Evolutionary conservation across 371 early-diverging fungal genomes (phyloP).

Genomic region (Mortierella sp.): DNA sequence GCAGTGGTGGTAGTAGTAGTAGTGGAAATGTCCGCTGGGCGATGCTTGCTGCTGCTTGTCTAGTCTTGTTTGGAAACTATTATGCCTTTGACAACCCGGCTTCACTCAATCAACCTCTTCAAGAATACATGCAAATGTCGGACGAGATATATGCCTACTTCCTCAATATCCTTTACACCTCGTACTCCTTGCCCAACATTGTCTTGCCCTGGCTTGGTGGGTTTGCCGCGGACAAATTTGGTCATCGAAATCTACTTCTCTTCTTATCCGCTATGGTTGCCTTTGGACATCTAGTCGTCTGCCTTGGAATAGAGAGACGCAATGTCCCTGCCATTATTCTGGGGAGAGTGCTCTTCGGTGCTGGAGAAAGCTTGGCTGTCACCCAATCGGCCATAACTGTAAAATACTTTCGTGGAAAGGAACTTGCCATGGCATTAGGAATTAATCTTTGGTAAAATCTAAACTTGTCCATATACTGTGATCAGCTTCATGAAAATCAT

Average conservation of each 20-base stretch:
- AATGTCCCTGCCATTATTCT: slow-evolving; percentile 56
- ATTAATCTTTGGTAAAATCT: slow-evolving; percentile 54
- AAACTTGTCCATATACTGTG: not conserved
- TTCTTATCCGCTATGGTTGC: slow-evolving; percentile 66
- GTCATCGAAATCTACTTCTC: slow-evolving; percentile 58
- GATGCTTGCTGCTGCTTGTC: slow-evolving; percentile 59
- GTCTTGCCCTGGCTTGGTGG: slow-evolving; percentile 70
- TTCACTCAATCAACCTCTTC: slow-evolving; percentile 64
- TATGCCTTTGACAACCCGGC: slow-evolving; percentile 77
- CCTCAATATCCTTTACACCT: slow-evolving; percentile 63
- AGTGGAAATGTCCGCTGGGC: slow-evolving; percentile 46
- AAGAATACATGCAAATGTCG: slow-evolving; percentile 47
- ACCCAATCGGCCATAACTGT: slow-evolving; percentile 62
- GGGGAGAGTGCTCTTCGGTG: slow-evolving; percentile 69
- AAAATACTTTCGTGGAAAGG: slow-evolving; percentile 62
- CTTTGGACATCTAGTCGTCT: slow-evolving; percentile 71
- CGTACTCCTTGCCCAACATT: slow-evolving; percentile 82
- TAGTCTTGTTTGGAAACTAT: slow-evolving; percentile 69
- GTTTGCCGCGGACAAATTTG: slow-evolving; percentile 60
- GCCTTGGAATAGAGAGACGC: slow-evolving; percentile 62
- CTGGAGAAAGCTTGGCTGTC: slow-evolving; percentile 66
- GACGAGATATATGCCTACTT: slow-evolving; percentile 54
- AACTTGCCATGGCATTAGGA: slow-evolving; percentile 64
- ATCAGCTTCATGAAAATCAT: not conserved
- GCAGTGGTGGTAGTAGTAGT: not conserved